Percentiles rank a stretch among this genome's conserved stretches.
Evolutionary conservation across 306 rosid genomes (phyloP).

Genomic region (Glycyrrhiza uralensis): DNA sequence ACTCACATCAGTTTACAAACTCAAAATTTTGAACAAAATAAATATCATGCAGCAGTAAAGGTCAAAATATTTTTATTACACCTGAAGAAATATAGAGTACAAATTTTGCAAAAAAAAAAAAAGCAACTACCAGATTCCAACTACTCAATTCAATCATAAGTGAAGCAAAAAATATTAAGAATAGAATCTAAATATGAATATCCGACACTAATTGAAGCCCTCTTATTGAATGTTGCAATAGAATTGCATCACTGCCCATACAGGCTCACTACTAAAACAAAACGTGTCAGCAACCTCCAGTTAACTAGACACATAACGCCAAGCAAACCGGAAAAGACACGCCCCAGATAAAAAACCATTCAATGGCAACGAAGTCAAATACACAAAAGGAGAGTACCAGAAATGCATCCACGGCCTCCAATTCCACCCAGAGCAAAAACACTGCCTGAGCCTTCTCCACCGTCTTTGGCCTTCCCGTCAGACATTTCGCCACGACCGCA

Average conservation of each 20-base stretch:
- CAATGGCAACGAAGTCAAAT: background rate
- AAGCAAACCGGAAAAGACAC: background rate
- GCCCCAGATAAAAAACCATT: background rate
- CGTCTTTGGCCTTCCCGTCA: constrained; percentile 96
- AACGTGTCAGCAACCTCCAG: background rate
- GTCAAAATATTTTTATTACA: background rate
- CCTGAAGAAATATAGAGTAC: background rate
- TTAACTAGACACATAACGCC: background rate
- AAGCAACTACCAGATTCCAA: background rate
- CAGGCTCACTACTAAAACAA: background rate
- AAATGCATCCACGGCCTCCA: constrained; percentile 94
- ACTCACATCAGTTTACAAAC: background rate
- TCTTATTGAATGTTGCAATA: background rate
- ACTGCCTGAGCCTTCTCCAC: constrained; percentile 97
- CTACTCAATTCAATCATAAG: background rate
- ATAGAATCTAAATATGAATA: background rate
- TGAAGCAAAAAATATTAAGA: background rate
- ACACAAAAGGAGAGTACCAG: constrained; percentile 52
- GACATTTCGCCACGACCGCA: constrained; percentile 86
- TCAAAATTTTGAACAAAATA: background rate
- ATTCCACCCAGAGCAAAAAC: constrained; percentile 93
- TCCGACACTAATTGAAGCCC: background rate
- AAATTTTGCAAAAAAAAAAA: background rate
- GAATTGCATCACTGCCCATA: background rate
- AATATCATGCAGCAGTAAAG: background rate